Percentiles rank a stretch among this genome's conserved stretches.
These are phyloP conservation scores for Fusarium paranaense DNA, from an alignment of 2,329 filamentous ascomycete species.

Conservation along the genomic window DNA sequence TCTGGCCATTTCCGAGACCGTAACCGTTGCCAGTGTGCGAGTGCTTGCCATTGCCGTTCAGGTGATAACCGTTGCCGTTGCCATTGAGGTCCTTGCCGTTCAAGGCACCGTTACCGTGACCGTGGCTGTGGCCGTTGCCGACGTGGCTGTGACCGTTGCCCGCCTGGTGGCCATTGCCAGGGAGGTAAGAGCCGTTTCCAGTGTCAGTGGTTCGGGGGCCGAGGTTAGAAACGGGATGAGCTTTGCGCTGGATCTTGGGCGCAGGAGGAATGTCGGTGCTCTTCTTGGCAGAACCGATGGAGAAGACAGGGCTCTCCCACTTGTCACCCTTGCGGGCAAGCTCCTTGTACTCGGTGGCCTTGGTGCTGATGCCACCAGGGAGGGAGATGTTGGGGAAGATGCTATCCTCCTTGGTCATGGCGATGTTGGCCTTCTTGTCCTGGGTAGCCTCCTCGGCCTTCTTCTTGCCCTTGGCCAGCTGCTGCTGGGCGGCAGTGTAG, in stretches of 20 bases:
- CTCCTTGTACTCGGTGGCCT: constrained; percentile 94
- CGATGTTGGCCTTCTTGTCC: constrained; percentile 74
- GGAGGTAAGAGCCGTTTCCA: constrained; percentile 30
- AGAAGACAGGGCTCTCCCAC: constrained; percentile 96
- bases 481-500: constrained; percentile 78
- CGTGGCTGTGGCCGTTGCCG: constrained; percentile 12
- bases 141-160: not conserved
- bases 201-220: constrained; percentile 20
- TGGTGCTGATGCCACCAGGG: constrained; percentile 85
- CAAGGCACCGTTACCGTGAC: constrained; percentile 26
- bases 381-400: constrained; percentile 89
- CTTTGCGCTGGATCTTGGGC: constrained; percentile 63
- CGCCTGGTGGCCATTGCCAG: constrained; percentile 25
- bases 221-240: constrained; percentile 32
- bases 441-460: constrained; percentile 72
- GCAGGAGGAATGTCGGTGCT: constrained; percentile 77
- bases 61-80: constrained; percentile 13
- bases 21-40: constrained; percentile 33
- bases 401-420: constrained; percentile 79
- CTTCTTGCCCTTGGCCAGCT: constrained; percentile 80
- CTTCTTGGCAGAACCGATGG: constrained; percentile 80
- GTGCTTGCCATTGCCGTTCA: constrained; percentile 27
- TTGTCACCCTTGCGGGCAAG: constrained; percentile 87
- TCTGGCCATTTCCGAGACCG: constrained; percentile 12
- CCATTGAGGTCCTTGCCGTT: constrained; percentile 26